Evolutionary conservation across 148 eudicot species (phyloP).

Genomic region (Rhododendron ovatum): DNA sequence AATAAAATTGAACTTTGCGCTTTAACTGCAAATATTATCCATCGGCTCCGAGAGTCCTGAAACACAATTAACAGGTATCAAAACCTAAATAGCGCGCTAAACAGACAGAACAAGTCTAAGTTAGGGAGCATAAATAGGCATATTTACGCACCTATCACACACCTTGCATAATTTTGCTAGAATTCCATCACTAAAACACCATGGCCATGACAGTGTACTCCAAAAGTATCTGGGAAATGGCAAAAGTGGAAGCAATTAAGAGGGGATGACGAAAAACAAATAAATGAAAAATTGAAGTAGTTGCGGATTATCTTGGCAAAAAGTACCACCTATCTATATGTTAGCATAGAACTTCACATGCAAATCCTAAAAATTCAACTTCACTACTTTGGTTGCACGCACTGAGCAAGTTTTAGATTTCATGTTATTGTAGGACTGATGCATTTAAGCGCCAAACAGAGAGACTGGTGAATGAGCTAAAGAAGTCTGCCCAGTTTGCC

Average conservation of each 20-base stretch:
- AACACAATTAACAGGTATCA: no score
- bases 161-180: neutral
- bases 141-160: no score
- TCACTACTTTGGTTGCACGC: no score
- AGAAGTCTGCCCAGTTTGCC: slow-evolving; percentile 54
- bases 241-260: neutral
- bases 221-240: neutral
- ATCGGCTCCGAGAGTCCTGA: no score
- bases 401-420: neutral
- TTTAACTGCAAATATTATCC: no score
- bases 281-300: neutral
- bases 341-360: neutral
- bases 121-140: no score
- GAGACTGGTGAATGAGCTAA: slow-evolving; percentile 66
- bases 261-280: neutral
- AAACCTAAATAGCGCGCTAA: no score
- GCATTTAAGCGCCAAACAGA: slow-evolving; percentile 66
- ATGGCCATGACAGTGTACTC: neutral
- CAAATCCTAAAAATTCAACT: neutral
- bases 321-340: neutral
- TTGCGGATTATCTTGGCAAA: neutral
- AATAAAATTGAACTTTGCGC: no score
- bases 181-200: neutral
- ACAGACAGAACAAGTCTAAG: no score
- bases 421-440: slow-evolving; percentile 40